Evolutionary conservation across 2,329 filamentous ascomycete species (phyloP).

Genomic region (Cladosporium halotolerans): DNA sequence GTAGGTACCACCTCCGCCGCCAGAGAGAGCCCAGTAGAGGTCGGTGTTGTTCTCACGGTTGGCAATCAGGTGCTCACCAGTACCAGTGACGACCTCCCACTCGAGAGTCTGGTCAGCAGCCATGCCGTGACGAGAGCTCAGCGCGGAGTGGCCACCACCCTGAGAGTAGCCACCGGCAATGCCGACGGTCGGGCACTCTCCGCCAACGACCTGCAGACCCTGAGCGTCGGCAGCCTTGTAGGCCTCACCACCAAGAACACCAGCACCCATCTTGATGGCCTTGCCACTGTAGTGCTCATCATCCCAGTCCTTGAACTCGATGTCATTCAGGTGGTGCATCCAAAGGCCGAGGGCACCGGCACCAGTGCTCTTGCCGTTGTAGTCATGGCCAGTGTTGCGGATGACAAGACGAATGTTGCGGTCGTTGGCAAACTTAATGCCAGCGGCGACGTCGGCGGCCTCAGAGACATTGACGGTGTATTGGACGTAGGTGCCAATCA

Average conservation of each 20-base stretch:
- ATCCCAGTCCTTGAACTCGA: slow-evolving; percentile 39
- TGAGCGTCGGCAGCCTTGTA: slow-evolving; percentile 41
- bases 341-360: slow-evolving; percentile 52
- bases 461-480: slow-evolving; percentile 26
- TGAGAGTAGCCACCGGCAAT: slow-evolving; percentile 55
- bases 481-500: slow-evolving; percentile 39
- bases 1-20: slow-evolving; percentile 55
- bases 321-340: slow-evolving; percentile 50
- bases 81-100: slow-evolving; percentile 41
- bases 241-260: slow-evolving; percentile 46
- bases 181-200: slow-evolving; percentile 51
- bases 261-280: slow-evolving; percentile 51
- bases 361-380: slow-evolving; percentile 56
- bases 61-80: slow-evolving; percentile 45
- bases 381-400: slow-evolving; percentile 39
- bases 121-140: slow-evolving; percentile 52
- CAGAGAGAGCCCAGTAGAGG: slow-evolving; percentile 58
- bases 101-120: slow-evolving; percentile 54
- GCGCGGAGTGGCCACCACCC: slow-evolving; percentile 53
- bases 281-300: slow-evolving; percentile 42
- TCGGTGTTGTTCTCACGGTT: slow-evolving; percentile 46
- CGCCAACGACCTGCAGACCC: slow-evolving; percentile 49
- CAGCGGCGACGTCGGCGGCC: slow-evolving; percentile 19
- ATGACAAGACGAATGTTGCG: slow-evolving; percentile 48
- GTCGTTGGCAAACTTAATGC: slow-evolving; percentile 37